Percentiles rank a stretch among this genome's conserved stretches.
These are phyloP conservation scores for Monilinia fructigena DNA, from an alignment of 2,329 filamentous ascomycete genomes.

Conservation along the genomic window DNA sequence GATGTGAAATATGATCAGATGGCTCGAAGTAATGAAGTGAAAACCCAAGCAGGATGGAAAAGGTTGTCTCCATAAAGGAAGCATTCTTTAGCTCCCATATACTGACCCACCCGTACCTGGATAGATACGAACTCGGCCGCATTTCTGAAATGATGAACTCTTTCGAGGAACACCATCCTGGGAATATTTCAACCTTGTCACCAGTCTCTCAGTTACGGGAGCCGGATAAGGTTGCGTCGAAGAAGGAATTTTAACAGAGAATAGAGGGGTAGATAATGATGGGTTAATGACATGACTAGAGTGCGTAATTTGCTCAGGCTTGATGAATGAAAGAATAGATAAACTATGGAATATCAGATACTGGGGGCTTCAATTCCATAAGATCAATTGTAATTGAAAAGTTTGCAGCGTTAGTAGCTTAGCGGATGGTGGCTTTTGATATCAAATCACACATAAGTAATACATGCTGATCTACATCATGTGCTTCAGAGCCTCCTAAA, in stretches of 20 bases:
- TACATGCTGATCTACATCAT: not conserved
- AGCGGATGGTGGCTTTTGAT: not conserved
- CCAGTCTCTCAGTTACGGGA: not conserved
- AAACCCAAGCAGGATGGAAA: conserved; percentile 19
- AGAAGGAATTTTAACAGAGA: not conserved
- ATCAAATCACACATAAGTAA: not conserved
- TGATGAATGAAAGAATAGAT: not conserved
- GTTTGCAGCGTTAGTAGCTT: not conserved
- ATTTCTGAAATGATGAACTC: conserved; percentile 18
- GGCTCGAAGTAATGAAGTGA: conserved; percentile 27
- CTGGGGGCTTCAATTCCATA: not conserved
- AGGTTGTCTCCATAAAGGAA: conserved; percentile 7
- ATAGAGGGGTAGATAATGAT: not conserved
- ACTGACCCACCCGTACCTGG: not conserved
- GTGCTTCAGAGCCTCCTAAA: not conserved
- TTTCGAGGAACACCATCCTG: conserved; percentile 17
- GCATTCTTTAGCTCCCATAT: not conserved
- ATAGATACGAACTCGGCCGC: conserved; percentile 16
- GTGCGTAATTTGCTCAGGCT: not conserved
- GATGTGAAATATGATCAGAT: conserved; percentile 35
- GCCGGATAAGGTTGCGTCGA: not conserved
- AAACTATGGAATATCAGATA: not conserved
- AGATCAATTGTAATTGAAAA: not conserved
- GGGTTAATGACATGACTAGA: not conserved
- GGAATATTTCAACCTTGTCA: conserved; percentile 3